These are phyloP conservation scores for Scalesia atractyloides DNA, from an alignment of 129 eudicot species.

Conservation along the genomic window DNA sequence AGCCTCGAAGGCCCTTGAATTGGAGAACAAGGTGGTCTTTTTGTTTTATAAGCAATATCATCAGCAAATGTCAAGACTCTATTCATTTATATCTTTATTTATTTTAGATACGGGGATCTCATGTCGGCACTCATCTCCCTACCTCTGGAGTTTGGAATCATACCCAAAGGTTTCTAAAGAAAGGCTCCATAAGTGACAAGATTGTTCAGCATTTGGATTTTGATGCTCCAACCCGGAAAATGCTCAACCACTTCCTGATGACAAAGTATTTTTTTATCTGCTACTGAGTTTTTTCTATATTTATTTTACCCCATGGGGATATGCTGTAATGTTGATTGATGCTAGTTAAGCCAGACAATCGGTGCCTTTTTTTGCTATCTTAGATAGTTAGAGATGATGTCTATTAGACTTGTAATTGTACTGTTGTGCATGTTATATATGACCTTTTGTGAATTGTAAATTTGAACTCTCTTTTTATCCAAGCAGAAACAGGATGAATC, in stretches of 20 bases:
- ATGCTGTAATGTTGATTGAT: neutral
- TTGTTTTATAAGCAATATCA: neutral
- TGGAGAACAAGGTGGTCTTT: constrained; percentile 72
- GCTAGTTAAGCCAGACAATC: constrained; percentile 13
- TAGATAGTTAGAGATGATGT: neutral
- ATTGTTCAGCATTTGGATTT: constrained; percentile 86
- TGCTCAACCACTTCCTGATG: constrained; percentile 86
- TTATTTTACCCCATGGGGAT: neutral
- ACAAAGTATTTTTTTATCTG: constrained; percentile 58
- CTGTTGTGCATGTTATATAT: neutral
- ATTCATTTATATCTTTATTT: neutral
- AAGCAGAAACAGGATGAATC: constrained; percentile 94
- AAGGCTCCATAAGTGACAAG: constrained; percentile 58
- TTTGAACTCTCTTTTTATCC: constrained; percentile 1
- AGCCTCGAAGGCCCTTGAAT: constrained; percentile 91
- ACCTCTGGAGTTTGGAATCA: constrained; percentile 96
- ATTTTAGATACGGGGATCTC: constrained; percentile 89
- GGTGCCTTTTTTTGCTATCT: neutral
- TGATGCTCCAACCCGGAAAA: constrained; percentile 99
- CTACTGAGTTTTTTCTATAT: neutral
- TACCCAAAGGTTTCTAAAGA: constrained; percentile 77
- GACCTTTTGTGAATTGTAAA: neutral
- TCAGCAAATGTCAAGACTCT: constrained; percentile 2
- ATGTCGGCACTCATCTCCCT: constrained; percentile 93
- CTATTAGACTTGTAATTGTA: neutral